These are phyloP conservation scores for Acmispon strigosus DNA, from an alignment of 306 rosid species.

Conservation along the genomic window DNA sequence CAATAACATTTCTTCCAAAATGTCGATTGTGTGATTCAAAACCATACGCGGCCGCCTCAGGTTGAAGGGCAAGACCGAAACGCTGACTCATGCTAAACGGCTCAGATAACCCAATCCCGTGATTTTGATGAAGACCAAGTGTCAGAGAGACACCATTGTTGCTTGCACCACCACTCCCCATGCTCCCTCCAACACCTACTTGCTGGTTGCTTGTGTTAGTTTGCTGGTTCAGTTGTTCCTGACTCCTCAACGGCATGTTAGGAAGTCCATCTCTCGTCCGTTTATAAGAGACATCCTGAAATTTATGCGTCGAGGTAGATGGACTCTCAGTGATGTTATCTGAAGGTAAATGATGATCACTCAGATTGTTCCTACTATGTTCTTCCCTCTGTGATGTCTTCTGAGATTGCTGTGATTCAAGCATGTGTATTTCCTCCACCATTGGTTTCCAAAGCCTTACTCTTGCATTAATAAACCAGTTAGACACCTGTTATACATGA, in stretches of 20 bases:
- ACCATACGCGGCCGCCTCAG: conserved; percentile 44
- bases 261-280: conserved; percentile 39
- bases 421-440: conserved; percentile 89
- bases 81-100: conserved; percentile 56
- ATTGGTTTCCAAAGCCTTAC: conserved; percentile 96
- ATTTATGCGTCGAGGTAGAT: conserved; percentile 37
- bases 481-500: conserved; percentile 51
- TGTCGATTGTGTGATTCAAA: conserved; percentile 64
- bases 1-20: conserved; percentile 58
- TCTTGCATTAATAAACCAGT: conserved; percentile 95
- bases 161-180: conserved; percentile 29
- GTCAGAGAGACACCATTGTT: conserved; percentile 55
- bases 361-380: conserved; percentile 18
- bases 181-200: conserved; percentile 36
- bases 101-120: conserved; percentile 54
- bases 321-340: conserved; percentile 42
- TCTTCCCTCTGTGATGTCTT: conserved; percentile 41
- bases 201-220: conserved; percentile 20
- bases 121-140: conserved; percentile 80
- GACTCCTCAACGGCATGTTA: conserved; percentile 20
- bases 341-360: conserved; percentile 35
- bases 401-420: conserved; percentile 63
- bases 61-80: conserved; percentile 45
- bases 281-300: conserved; percentile 26
- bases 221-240: conserved; percentile 23